Percentiles rank a stretch among this genome's conserved stretches.
Evolutionary conservation across 2,329 filamentous ascomycete species (phyloP).

Genomic region (Colletotrichum liriopes): DNA sequence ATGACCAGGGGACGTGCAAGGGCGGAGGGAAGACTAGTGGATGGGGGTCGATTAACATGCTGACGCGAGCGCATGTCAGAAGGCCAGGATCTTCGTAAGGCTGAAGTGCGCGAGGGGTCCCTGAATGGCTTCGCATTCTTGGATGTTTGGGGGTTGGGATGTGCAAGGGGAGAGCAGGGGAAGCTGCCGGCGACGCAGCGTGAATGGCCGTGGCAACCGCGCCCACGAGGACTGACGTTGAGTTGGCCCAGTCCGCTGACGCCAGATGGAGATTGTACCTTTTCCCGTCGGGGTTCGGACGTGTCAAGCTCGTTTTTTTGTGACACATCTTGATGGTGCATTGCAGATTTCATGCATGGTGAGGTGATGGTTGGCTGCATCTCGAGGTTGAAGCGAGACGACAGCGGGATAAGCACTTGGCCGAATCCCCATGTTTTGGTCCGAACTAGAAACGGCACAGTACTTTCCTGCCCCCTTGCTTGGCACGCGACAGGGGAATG

Average conservation of each 20-base stretch:
- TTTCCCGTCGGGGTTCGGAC: not conserved
- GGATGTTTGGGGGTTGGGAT: conserved; percentile 11
- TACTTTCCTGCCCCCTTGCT: conserved; percentile 1
- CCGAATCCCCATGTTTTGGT: conserved; percentile 6
- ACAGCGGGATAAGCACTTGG: conserved; percentile 33
- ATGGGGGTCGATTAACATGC: conserved; percentile 36
- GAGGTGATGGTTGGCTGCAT: conserved; percentile 30
- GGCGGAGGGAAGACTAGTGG: conserved; percentile 28
- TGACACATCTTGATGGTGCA: conserved; percentile 30
- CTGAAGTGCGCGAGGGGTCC: conserved; percentile 35
- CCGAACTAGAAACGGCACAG: conserved; percentile 7
- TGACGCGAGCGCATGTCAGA: conserved; percentile 32
- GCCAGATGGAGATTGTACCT: conserved; percentile 10
- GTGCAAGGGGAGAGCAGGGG: conserved; percentile 20
- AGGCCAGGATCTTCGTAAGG: conserved; percentile 43
- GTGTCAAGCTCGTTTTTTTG: conserved; percentile 8
- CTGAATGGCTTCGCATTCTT: conserved; percentile 29
- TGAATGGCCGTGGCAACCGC: conserved; percentile 31
- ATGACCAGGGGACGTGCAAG: conserved; percentile 25
- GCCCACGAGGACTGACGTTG: conserved; percentile 34
- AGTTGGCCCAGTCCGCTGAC: conserved; percentile 14
- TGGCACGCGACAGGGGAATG: not conserved
- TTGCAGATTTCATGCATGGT: conserved; percentile 38
- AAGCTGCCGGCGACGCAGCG: conserved; percentile 21
- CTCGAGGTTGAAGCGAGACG: conserved; percentile 31